Evolutionary conservation across 805 yeast genomes (phyloP), one percentile per base, ranked within the genome.

Genomic region (Starmerella floris): DNA sequence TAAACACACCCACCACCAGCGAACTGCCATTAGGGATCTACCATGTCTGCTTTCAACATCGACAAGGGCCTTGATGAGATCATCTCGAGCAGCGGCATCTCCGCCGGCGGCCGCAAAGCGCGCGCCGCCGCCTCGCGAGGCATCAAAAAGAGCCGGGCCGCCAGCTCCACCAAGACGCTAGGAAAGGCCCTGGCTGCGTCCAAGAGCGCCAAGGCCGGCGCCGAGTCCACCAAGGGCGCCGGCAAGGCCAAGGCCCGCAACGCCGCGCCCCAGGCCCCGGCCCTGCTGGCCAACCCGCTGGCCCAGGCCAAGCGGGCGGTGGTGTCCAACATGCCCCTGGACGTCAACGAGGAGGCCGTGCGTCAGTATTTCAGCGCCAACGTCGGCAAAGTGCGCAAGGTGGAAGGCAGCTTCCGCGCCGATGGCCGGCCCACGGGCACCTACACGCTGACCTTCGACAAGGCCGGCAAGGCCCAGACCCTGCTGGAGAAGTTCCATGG

Each of bases 41-140:
- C n/a, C n/a, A 25, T 25, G 28, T 8, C 28, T 13, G 13, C 11
- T 13, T 16, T 22, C 17, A 72, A 81, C 57, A 74, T 88, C 67
- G 95, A 88, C 67, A 81, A 83, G 68, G 83, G 96, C 39, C 76
- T 88, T 59, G 98, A 88, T 69, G 96, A 85, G 56, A 88, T 88
- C 63, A 82, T 88, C 60, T 74, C 94, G 46, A 65, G 82, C 50
- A 54, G 23, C 22, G 39, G 46, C 37, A 27, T 28, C 26, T 37
- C 45, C 28, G n/a, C 39, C 36, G 48, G 43, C 32, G 42, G 51
- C 37, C 22, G 46, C 23, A 19, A 23, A 32, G 8, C 37, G 16
- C 48, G 55, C 48, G 52, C 56, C 52, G 53, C 57, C 40, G 43
- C 53, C 44, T 9, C 27, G 27, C 55, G 51, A 39, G 52, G 51